Percentiles rank a stretch among this genome's conserved stretches.
phyloP scores from a whole-genome alignment of 2,329 filamentous ascomycete species.

The Ilyonectria destructans region DNA sequence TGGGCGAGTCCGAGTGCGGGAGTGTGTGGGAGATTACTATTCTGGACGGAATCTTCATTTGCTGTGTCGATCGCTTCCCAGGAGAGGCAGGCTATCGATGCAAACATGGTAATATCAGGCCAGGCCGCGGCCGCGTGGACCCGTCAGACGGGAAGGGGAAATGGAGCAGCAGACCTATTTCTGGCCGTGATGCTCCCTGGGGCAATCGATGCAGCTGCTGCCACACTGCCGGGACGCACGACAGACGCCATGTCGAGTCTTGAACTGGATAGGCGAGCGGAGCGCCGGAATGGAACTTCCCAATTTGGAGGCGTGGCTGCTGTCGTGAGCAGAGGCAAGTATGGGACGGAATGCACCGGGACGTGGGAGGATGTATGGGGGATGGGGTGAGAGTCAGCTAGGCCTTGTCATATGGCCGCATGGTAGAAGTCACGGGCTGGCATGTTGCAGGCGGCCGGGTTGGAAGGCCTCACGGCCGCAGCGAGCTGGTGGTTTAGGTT shows the following conservation, averaged over 20 bases:
- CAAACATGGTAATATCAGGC: constrained; percentile 37
- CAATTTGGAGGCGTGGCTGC: neutral
- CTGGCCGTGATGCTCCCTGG: constrained; percentile 18
- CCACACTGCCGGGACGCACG: neutral
- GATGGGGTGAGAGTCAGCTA: constrained; percentile 24
- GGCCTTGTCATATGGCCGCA: constrained; percentile 23
- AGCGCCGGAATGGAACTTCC: constrained; percentile 1
- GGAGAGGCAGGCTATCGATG: constrained; percentile 24
- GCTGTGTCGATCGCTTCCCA: constrained; percentile 40
- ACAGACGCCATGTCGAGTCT: neutral
- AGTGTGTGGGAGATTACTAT: constrained; percentile 11
- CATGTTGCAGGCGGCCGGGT: constrained; percentile 7
- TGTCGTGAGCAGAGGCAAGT: neutral
- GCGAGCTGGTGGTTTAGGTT: constrained; percentile 10
- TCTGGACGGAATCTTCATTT: constrained; percentile 24
- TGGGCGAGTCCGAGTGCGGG: constrained; percentile 2
- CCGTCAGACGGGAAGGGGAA: constrained; percentile 30
- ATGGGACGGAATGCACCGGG: neutral
- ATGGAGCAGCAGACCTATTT: constrained; percentile 31
- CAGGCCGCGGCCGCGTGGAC: constrained; percentile 33
- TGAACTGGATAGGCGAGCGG: neutral
- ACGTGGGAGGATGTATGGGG: neutral
- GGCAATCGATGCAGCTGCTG: constrained; percentile 3
- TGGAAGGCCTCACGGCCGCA: constrained; percentile 1
- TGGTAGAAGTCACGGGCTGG: constrained; percentile 8